These are phyloP conservation scores for Eutrema heterophyllum DNA, from an alignment of 345 rosid genomes.

Conservation along the genomic window DNA sequence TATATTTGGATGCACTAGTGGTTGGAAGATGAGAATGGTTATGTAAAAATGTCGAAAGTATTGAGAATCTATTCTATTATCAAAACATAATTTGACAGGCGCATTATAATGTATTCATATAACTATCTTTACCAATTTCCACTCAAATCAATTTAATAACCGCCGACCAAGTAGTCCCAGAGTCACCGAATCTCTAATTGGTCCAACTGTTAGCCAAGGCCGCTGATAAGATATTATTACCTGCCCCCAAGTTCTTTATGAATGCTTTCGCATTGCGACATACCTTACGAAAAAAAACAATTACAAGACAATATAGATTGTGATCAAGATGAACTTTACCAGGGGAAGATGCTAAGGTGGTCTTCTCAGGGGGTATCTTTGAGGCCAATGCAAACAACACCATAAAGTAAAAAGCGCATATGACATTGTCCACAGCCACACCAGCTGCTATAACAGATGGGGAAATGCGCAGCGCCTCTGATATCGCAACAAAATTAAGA, in stretches of 20 bases:
- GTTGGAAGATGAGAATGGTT: neutral
- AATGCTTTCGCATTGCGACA: neutral
- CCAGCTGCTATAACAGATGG: conserved; percentile 84
- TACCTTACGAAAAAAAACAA: neutral
- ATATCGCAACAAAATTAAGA: conserved; percentile 80
- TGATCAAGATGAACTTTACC: conserved; percentile 32
- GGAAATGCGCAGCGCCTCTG: conserved; percentile 69
- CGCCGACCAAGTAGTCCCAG: neutral
- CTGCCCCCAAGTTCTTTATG: neutral
- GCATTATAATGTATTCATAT: neutral
- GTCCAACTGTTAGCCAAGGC: neutral
- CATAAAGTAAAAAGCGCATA: conserved; percentile 62
- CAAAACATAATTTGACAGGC: neutral
- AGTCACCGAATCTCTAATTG: neutral
- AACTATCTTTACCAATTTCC: neutral
- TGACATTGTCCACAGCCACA: conserved; percentile 78
- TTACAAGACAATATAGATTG: neutral
- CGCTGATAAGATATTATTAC: neutral
- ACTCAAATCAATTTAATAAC: neutral
- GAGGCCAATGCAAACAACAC: conserved; percentile 65
- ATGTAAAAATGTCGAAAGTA: neutral
- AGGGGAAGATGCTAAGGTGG: conserved; percentile 34
- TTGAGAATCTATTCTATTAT: neutral
- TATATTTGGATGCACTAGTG: neutral
- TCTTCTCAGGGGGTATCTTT: conserved; percentile 58